Evolutionary conservation across 1,284 basidiomycete species (phyloP), one percentile per base, ranked within the genome.

Genomic region (Cryptococcus sp.): DNA sequence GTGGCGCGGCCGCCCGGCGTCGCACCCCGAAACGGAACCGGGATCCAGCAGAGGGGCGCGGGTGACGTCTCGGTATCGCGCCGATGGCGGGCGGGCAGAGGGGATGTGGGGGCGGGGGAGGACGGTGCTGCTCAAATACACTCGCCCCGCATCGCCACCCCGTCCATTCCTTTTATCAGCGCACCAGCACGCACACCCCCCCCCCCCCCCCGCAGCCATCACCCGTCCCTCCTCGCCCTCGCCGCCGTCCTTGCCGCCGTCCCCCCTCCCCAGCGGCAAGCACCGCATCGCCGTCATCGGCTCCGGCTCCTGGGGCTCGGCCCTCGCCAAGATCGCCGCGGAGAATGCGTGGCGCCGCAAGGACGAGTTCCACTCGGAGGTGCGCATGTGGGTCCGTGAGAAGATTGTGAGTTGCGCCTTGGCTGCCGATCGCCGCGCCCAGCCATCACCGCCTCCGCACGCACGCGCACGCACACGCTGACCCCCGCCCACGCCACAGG

Each of bases 281-380:
- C 80, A 82, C 72, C 78, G 77, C 58, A 79, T 84, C 20, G 82
- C 81, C 21, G 78, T 83, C 59, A 80, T 84, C 55, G 83, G 83
- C 28, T 77, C 75, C 1, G 77, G 78, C 53, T 78, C 77, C 59
- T 80, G 81, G 82, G 83, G 82, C 1, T 80, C 80, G 6, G 82
- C 82, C 2, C 80, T 83, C 46, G 82, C 83, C 21, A 79, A 80
- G 60, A 82, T 84, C 53, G 81, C 82, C 9, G 79, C 79, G 28
- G 76, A 79, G 64, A 83, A 83, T 63, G 74, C 79, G 4, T 72
- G 68, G 42, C 68, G 70, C 47, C 72, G 79, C 53, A 59, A 63
- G 11, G 58, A 63, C 49, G 71, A 76, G 39, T 82, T 81, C 66
- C 79, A 80, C 52, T 56, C 66, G 35, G 76, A 80, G 59, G 80